Base-by-base conservation (phyloP, 108 stramenopile genomes). In the Conticribra guillardii region DNA sequence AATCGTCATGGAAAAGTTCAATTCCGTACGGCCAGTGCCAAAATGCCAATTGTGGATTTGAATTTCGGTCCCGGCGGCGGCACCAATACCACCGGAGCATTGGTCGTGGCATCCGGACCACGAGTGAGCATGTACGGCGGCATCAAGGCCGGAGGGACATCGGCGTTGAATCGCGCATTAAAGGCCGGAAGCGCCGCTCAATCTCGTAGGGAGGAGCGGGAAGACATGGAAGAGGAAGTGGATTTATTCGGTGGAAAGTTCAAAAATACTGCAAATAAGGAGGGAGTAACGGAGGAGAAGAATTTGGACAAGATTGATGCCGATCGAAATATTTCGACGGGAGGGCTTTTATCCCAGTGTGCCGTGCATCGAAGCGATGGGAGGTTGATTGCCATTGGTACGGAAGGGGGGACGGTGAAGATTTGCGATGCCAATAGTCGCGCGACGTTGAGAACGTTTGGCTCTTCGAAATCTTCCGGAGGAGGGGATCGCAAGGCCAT, bases 31-130 rank as follows among this genome's bases (percentile, higher is more conserved):
- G 17, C 21, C 24, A 57, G 61, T 33, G 50, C 60, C 22, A 44
- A 23, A 15, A 48, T 34, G 32, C 30, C 49, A 30, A 51, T 71
- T 26, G 66, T 24, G 0, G 16, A 44, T 22, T 41, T 52, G 66
- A 60, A 9, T 17, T 50, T 61, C 54, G 41, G 66, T 54, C 60
- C 51, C 52, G 19, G 68, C 34, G 46, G 68, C 23, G 22, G 57
- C 5, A 32, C 50, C 29, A 47, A 41, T 0, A 18, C 49, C 31
- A 47, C 61, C 16, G 31, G 55, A 0, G 19, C 30, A 23, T 53
- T 91, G 70, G 88, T 83, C 11, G 88, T 90, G 2, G 85, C 83
- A 4, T 73, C 85, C 52, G 91, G 91, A 53, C 91, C 91, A 30
- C 81, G 91, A 16, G 87, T 89, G 7, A 58, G 82, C 48, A 32